A percentile compares a stretch with the other conserved stretches of the same genome.
phyloP scores from a whole-genome alignment of 768 basidiomycete species.

The Aureoboletus auriporus region DNA sequence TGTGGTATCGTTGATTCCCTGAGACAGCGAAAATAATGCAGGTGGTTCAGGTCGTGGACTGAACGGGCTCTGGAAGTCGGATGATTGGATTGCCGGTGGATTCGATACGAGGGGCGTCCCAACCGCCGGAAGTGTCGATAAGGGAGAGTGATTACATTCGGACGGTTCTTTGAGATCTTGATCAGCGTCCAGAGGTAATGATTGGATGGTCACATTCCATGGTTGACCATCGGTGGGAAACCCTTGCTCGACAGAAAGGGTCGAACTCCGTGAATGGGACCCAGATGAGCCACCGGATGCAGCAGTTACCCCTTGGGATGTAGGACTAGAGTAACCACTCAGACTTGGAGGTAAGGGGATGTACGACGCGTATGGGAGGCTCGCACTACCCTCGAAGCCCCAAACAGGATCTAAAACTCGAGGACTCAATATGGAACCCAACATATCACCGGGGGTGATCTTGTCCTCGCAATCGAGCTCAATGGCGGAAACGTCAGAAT shows the following conservation, averaged over 20 bases:
- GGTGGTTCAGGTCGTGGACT: constrained; percentile 27
- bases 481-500: neutral
- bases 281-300: constrained; percentile 13
- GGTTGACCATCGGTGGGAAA: constrained; percentile 18
- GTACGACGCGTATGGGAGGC: constrained; percentile 24
- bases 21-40: constrained; percentile 17
- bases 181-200: constrained; percentile 6
- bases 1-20: constrained; percentile 2
- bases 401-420: constrained; percentile 20
- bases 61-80: constrained; percentile 22
- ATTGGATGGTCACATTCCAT: constrained; percentile 7
- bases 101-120: constrained; percentile 26
- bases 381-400: constrained; percentile 18
- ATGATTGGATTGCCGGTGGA: constrained; percentile 9
- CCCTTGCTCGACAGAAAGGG: constrained; percentile 27
- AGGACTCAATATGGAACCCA: constrained; percentile 6
- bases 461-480: constrained; percentile 2
- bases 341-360: constrained; percentile 29
- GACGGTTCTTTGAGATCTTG: constrained; percentile 11
- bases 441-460: neutral
- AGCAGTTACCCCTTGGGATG: constrained; percentile 21
- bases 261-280: constrained; percentile 29
- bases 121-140: constrained; percentile 27
- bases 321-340: constrained; percentile 29
- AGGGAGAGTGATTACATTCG: constrained; percentile 27